These are phyloP conservation scores for Pythium graminicola DNA, from an alignment of 352 stramenopile species.

Conservation along the genomic window DNA sequence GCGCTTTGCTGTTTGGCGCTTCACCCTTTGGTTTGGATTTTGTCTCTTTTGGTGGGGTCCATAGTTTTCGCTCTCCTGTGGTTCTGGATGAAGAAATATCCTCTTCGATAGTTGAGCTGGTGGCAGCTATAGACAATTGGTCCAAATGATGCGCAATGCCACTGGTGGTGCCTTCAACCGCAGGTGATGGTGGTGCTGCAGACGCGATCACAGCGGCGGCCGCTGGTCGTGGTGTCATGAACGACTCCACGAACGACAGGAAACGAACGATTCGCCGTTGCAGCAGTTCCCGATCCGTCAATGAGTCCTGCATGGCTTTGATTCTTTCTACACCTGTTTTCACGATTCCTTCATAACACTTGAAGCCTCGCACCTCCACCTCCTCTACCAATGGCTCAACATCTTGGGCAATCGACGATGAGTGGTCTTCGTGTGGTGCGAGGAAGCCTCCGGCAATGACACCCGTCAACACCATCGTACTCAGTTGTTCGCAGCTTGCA, in stretches of 20 bases:
- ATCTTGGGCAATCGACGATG: not conserved
- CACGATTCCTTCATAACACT: constrained; percentile 4
- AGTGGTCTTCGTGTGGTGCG: constrained; percentile 12
- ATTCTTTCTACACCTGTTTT: not conserved
- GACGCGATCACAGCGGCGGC: constrained; percentile 10
- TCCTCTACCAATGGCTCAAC: constrained; percentile 8
- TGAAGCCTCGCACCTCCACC: constrained; percentile 15
- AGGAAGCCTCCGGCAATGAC: constrained; percentile 19
- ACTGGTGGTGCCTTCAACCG: not conserved
- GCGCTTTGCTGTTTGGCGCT: not conserved
- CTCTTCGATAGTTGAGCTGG: not conserved
- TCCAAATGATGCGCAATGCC: not conserved
- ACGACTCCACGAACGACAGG: constrained; percentile 14
- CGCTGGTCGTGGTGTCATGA: constrained; percentile 16
- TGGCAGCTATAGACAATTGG: not conserved
- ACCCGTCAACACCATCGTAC: constrained; percentile 17
- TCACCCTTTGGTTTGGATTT: constrained; percentile 5
- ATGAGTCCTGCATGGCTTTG: not conserved
- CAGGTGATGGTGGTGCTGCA: not conserved
- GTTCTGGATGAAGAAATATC: not conserved
- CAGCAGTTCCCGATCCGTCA: constrained; percentile 14
- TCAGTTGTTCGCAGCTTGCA: constrained; percentile 17
- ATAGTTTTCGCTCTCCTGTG: constrained; percentile 3
- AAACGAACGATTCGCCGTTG: constrained; percentile 16
- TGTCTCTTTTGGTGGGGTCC: constrained; percentile 6